Evolutionary conservation across 345 rosid genomes (phyloP), one percentile per base, ranked within the genome.

Genomic region (Capsella bursapastoris): DNA sequence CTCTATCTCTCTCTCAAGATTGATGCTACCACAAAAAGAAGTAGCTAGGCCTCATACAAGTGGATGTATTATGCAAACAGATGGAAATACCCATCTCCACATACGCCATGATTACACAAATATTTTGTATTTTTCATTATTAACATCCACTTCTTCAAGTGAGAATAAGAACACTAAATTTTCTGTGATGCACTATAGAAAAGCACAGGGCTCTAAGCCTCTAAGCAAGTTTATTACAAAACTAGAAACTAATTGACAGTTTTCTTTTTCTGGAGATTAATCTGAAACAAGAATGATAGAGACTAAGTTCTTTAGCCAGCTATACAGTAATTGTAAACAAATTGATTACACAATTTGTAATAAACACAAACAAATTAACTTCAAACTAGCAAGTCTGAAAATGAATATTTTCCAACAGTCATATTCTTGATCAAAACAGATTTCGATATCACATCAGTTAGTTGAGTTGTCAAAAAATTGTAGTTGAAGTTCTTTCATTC

Each of bases 1-100:
- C 47, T 64, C 22, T 18, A 18, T 18, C 53, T 50, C 56, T 40
- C n/a, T 32, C 35, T 34, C 45, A 59, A 37, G 12, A 37, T 8
- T 50, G 56, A 74, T 74, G 68, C 38, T 66, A 65, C 32, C 74
- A 69, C 70, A 76, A 41, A n/a, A 37, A 9, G 41, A 37, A 37
- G 41, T 37, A 76, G 35, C 35, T 5, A 68, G 48, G n/a, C 35
- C 11, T 34, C 37, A 34, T 34, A 34, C 43, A 38, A 3, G 12
- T 38, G 11, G 4, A 38, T 34, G 37, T 34, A 34, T 34, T 7
- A 34, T 11, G 13, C 43, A 64, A 63, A 69, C 59, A 53, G n/a
- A 75, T 35, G 16, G 2, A 35, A 35, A 9, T 58, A 35, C n/a
- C n/a, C 29, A 58, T 35, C 29, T 58, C 28, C 45, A 37, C 27